A percentile compares a stretch with the other conserved stretches of the same genome.
phyloP scores from a whole-genome alignment of 2,329 filamentous ascomycete species.

The Westerdykella aurantiaca region DNA sequence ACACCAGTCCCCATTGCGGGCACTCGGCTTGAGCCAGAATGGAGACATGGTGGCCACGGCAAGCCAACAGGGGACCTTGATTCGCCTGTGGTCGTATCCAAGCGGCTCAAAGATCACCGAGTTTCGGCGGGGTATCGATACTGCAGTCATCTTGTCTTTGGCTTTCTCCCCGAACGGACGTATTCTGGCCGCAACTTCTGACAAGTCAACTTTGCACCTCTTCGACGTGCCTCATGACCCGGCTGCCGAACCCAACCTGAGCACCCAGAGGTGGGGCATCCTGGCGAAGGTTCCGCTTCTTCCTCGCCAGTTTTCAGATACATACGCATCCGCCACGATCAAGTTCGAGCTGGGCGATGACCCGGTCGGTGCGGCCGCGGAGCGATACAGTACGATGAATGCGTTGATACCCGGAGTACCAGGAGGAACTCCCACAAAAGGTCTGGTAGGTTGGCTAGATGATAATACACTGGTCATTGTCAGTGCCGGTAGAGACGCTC shows the following conservation, averaged over 20 bases:
- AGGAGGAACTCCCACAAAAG: constrained; percentile 63
- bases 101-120: constrained; percentile 79
- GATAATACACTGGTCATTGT: constrained; percentile 70
- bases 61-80: constrained; percentile 85
- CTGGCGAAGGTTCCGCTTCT: constrained; percentile 77
- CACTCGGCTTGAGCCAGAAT: constrained; percentile 72
- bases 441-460: constrained; percentile 76
- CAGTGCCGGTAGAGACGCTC: constrained; percentile 70
- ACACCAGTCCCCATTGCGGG: constrained; percentile 71
- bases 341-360: constrained; percentile 83
- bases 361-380: constrained; percentile 31
- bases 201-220: constrained; percentile 92
- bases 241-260: constrained; percentile 14
- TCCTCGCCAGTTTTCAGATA: constrained; percentile 81
- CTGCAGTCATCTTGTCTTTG: constrained; percentile 78
- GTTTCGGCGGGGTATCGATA: constrained; percentile 81
- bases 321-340: constrained; percentile 75
- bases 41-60: constrained; percentile 81
- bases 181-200: constrained; percentile 84
- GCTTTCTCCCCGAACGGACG: constrained; percentile 77
- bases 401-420: constrained; percentile 50
- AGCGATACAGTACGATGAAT: constrained; percentile 26
- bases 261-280: constrained; percentile 67
- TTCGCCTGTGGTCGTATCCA: constrained; percentile 75
- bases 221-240: constrained; percentile 65